Conservation (phyloP, 306 rosid genomes). For the Purshia tridentata region DNA sequence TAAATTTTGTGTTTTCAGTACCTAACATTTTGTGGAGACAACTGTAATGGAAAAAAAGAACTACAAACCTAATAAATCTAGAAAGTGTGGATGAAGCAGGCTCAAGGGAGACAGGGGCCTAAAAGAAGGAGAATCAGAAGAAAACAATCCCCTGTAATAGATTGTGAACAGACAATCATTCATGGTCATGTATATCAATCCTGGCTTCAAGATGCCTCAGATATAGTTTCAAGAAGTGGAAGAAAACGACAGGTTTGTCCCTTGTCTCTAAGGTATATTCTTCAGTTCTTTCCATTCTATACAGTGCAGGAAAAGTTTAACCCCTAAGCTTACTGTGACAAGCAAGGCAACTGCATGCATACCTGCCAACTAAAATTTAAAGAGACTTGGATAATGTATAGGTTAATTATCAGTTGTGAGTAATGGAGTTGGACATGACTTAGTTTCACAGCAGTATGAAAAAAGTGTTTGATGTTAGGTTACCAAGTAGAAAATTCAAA, state of each 20-base stretch:
- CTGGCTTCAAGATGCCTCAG: conserved; percentile 73
- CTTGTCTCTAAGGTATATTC: conserved; percentile 21
- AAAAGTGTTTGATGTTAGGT: neutral
- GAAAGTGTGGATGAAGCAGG: conserved; percentile 43
- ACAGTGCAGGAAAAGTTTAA: neutral
- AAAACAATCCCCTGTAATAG: conserved; percentile 40
- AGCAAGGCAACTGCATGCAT: neutral
- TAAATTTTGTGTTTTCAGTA: neutral
- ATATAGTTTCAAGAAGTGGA: conserved; percentile 56
- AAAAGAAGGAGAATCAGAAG: conserved; percentile 52
- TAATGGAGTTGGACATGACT: neutral
- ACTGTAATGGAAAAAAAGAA: neutral
- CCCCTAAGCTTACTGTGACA: neutral
- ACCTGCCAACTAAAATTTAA: neutral
- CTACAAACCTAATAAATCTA: conserved; percentile 17
- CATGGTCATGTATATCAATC: conserved; percentile 68
- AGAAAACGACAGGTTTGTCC: conserved; percentile 64
- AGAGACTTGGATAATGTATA: neutral
- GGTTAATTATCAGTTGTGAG: neutral
- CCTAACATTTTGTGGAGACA: neutral
- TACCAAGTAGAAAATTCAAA: neutral
- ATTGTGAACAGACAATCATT: conserved; percentile 69
- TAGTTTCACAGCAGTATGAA: neutral
- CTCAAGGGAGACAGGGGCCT: conserved; percentile 33
- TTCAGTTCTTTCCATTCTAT: conserved; percentile 12